Conservation (phyloP, 2,329 filamentous ascomycete genomes). For the Didymosphaeria variabile region DNA sequence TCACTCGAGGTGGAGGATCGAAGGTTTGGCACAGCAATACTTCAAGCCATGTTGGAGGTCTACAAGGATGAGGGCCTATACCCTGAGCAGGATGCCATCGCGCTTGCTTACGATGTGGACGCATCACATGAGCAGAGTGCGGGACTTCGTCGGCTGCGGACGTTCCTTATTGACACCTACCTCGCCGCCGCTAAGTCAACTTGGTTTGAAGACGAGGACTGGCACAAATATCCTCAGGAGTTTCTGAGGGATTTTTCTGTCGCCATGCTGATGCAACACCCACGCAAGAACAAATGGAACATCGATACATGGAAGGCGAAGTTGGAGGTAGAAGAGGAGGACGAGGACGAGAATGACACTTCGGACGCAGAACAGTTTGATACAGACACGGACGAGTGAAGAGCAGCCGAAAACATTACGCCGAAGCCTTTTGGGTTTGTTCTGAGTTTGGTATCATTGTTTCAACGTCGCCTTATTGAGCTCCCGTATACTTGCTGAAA, state of each 20-base stretch:
- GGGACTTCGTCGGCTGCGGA: background rate
- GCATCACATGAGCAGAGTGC: background rate
- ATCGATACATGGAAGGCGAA: background rate
- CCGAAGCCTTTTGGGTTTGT: no score
- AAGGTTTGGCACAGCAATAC: background rate
- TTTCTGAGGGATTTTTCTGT: background rate
- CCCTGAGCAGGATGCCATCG: background rate
- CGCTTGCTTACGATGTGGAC: background rate
- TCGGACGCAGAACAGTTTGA: no score
- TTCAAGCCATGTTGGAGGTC: background rate
- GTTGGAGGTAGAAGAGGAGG: background rate
- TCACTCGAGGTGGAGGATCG: background rate
- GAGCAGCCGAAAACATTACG: no score
- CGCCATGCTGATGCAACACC: background rate
- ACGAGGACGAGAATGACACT: background rate
- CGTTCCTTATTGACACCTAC: slow-evolving; percentile 5
- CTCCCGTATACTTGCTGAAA: no score
- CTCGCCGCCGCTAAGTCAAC: background rate
- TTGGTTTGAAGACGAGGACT: slow-evolving; percentile 3
- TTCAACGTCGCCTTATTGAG: no score
- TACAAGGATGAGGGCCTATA: background rate
- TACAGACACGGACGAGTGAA: no score
- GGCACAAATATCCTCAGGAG: background rate
- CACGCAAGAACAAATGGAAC: background rate
- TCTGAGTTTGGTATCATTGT: no score